These are phyloP conservation scores for Knufia fluminis DNA, from an alignment of 2,329 filamentous ascomycete species.

Conservation along the genomic window DNA sequence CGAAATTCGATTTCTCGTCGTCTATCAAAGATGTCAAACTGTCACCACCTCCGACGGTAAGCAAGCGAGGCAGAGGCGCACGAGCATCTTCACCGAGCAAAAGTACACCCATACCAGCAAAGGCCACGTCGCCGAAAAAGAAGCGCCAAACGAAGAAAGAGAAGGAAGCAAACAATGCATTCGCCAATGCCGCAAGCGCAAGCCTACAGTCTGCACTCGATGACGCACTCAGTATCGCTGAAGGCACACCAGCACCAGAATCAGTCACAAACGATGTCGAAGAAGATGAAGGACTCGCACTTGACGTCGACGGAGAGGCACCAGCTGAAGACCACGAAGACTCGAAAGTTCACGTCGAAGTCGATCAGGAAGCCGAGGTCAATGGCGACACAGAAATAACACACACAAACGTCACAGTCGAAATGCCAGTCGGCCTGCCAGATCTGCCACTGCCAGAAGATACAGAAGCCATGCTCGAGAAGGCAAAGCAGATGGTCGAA, in stretches of 20 bases:
- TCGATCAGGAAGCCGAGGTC: conserved; percentile 55
- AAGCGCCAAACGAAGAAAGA: conserved; percentile 42
- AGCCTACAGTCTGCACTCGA: conserved; percentile 41
- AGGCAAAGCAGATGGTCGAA: conserved; percentile 81
- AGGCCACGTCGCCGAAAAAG: conserved; percentile 41
- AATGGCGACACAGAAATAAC: conserved; percentile 56
- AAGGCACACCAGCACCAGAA: conserved; percentile 12
- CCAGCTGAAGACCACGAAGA: neutral
- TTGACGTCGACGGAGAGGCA: neutral
- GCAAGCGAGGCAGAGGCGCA: conserved; percentile 43
- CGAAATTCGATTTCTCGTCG: conserved; percentile 58
- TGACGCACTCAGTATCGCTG: conserved; percentile 29
- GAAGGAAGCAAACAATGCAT: conserved; percentile 42
- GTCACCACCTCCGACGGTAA: conserved; percentile 7
- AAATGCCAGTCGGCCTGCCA: conserved; percentile 58
- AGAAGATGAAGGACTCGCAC: conserved; percentile 49
- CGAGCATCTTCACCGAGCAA: conserved; percentile 52
- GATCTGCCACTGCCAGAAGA: conserved; percentile 68
- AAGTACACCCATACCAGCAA: conserved; percentile 22
- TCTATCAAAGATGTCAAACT: conserved; percentile 29
- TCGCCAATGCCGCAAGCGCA: conserved; percentile 40
- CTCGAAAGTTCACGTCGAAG: conserved; percentile 43
- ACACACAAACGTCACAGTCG: conserved; percentile 64
- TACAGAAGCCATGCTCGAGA: conserved; percentile 71
- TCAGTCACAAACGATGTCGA: conserved; percentile 50